Evolutionary conservation across 2,329 filamentous ascomycete genomes (phyloP).

Genomic region (Pleomassaria siparia): DNA sequence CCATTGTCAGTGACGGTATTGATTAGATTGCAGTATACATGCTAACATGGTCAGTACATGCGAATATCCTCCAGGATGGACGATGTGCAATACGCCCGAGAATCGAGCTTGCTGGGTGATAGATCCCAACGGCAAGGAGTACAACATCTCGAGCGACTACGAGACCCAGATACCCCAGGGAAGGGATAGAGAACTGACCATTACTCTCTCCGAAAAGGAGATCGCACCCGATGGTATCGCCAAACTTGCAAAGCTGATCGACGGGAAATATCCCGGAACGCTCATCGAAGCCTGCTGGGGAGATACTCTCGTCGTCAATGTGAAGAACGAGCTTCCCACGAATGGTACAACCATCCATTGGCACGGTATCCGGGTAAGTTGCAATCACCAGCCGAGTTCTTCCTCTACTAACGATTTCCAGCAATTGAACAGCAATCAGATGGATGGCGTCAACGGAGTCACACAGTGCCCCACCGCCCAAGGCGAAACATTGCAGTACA

Average conservation of each 20-base stretch:
- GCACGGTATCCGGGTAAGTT: conserved; percentile 57
- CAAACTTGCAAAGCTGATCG: conserved; percentile 25
- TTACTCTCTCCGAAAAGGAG: conserved; percentile 12
- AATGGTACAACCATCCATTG: conserved; percentile 66
- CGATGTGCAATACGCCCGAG: conserved; percentile 19
- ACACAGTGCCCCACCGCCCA: conserved; percentile 52
- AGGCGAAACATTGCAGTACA: conserved; percentile 35
- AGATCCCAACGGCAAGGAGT: conserved; percentile 18
- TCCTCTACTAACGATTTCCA: not conserved
- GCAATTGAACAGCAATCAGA: conserved; percentile 52
- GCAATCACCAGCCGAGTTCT: not conserved
- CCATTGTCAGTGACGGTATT: conserved; percentile 10
- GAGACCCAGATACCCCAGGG: conserved; percentile 11
- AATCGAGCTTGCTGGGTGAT: conserved; percentile 30
- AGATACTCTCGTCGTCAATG: conserved; percentile 28
- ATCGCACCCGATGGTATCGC: conserved; percentile 21
- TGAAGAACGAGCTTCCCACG: conserved; percentile 54
- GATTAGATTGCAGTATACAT: too few species aligned
- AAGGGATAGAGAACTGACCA: conserved; percentile 10
- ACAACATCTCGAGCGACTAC: conserved; percentile 27
- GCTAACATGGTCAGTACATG: conserved; percentile 8
- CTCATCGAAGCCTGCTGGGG: conserved; percentile 28
- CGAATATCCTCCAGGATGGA: conserved; percentile 21
- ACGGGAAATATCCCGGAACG: conserved; percentile 22
- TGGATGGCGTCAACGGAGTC: conserved; percentile 58